phyloP scores from a whole-genome alignment of 805 yeast genomes.

The Metschnikowia shivogae region DNA sequence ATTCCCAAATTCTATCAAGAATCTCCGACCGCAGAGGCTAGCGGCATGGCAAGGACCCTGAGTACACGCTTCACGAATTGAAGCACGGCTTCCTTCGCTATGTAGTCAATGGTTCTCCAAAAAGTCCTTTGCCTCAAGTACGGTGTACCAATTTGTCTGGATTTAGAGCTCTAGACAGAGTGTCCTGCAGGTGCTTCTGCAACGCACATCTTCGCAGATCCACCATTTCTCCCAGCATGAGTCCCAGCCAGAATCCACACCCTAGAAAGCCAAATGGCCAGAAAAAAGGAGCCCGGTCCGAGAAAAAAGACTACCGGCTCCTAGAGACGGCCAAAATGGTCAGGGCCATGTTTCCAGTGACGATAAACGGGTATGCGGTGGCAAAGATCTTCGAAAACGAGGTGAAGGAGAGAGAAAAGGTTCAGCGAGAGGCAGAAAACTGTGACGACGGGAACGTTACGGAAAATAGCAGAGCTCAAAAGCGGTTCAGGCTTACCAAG shows the following conservation, averaged over 20 bases:
- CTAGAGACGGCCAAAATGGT: conserved; percentile 33
- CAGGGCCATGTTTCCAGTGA: conserved; percentile 29
- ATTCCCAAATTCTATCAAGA: too few species aligned
- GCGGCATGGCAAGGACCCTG: too few species aligned
- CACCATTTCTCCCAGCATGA: neutral
- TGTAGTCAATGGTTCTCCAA: too few species aligned
- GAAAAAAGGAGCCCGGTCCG: neutral
- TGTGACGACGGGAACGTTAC: neutral
- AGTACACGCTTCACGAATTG: too few species aligned
- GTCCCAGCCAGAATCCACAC: neutral
- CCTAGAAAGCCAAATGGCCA: conserved; percentile 3
- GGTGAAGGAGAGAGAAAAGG: neutral
- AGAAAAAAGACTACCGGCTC: conserved; percentile 20
- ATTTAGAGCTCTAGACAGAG: too few species aligned
- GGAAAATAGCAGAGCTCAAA: neutral
- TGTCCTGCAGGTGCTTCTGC: too few species aligned
- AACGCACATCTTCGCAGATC: neutral
- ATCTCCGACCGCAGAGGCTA: too few species aligned
- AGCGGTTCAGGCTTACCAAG: conserved; percentile 7
- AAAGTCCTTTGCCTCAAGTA: too few species aligned
- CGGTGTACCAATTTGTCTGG: too few species aligned
- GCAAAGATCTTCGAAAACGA: conserved; percentile 13
- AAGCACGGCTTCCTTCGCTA: too few species aligned
- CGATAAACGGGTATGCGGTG: conserved; percentile 32
- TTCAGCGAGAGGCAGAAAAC: neutral